Evolutionary conservation across 179 eudicot species (phyloP).

Genomic region (Amaranthus tricolor): DNA sequence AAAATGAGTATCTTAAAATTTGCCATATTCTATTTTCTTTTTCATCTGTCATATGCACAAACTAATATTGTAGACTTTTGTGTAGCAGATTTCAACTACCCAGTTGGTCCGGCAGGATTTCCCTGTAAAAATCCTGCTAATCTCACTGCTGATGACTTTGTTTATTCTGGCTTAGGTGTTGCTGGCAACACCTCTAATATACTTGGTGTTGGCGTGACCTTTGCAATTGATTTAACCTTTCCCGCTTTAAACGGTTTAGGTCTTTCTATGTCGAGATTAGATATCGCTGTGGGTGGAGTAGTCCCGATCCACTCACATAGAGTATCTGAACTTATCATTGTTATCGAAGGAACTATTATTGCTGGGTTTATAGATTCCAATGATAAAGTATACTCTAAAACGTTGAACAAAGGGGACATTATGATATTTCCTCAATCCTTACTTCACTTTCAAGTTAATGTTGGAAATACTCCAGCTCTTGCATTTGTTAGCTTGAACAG

Average conservation of each 20-base stretch:
- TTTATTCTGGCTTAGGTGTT: slow-evolving; percentile 16
- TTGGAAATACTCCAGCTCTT: slow-evolving; percentile 6
- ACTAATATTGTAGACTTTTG: slow-evolving; percentile 7
- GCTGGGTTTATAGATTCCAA: slow-evolving; percentile 12
- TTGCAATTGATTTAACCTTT: slow-evolving; percentile 3
- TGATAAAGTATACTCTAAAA: background rate
- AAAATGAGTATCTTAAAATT: background rate
- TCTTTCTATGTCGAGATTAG: slow-evolving; percentile 10
- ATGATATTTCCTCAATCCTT: slow-evolving; percentile 17
- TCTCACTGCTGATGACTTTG: slow-evolving; percentile 14
- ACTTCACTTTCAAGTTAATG: slow-evolving; percentile 16
- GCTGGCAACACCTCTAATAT: slow-evolving; percentile 10
- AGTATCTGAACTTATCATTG: slow-evolving; percentile 11
- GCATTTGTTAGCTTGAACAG: slow-evolving; percentile 17
- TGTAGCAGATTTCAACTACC: slow-evolving; percentile 11
- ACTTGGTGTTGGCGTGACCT: background rate
- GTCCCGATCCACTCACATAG: slow-evolving; percentile 21
- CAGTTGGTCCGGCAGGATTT: slow-evolving; percentile 5
- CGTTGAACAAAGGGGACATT: slow-evolving; percentile 19
- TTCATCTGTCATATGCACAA: slow-evolving; percentile 1
- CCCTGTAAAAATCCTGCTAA: slow-evolving; percentile 14
- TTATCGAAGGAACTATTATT: slow-evolving; percentile 6
- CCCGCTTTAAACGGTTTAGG: slow-evolving; percentile 14
- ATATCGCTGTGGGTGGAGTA: slow-evolving; percentile 22
- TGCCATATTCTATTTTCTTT: background rate